phyloP scores from a whole-genome alignment of 1,284 basidiomycete genomes.

The Exsudoporus floridanus region DNA sequence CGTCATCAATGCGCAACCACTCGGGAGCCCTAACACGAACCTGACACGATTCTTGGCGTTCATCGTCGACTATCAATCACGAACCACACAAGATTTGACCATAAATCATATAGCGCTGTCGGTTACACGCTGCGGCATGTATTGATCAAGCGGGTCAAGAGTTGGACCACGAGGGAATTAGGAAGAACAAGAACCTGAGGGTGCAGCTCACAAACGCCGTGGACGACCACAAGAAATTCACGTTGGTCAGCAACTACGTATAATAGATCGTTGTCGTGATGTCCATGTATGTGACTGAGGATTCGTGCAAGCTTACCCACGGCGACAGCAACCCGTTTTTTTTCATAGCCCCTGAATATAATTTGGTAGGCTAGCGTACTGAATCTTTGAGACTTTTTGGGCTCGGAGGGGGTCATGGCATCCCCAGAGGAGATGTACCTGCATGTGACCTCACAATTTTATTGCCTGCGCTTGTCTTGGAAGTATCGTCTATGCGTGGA shows the following conservation, averaged over 20 bases:
- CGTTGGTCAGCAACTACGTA: not conserved
- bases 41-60: slow-evolving; percentile 16
- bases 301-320: too few species aligned
- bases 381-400: too few species aligned
- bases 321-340: too few species aligned
- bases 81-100: slow-evolving; percentile 11
- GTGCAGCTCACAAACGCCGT: not conserved
- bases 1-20: not conserved
- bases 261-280: too few species aligned
- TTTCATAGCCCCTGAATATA: too few species aligned
- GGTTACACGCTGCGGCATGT: slow-evolving; percentile 14
- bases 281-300: too few species aligned
- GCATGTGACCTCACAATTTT: too few species aligned
- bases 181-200: not conserved
- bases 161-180: not conserved
- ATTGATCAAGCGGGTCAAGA: not conserved
- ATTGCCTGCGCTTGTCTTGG: too few species aligned
- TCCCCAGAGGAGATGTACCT: too few species aligned
- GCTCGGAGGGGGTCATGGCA: too few species aligned
- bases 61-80: slow-evolving; percentile 8
- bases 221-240: not conserved
- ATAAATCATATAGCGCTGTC: slow-evolving; percentile 10
- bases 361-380: too few species aligned
- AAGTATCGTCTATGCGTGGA: too few species aligned
- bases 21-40: slow-evolving; percentile 7